Percentiles rank a stretch among this genome's conserved stretches.
Evolutionary conservation across 768 basidiomycete species (phyloP).

Genomic region (Lactarius pseudohatsudake): DNA sequence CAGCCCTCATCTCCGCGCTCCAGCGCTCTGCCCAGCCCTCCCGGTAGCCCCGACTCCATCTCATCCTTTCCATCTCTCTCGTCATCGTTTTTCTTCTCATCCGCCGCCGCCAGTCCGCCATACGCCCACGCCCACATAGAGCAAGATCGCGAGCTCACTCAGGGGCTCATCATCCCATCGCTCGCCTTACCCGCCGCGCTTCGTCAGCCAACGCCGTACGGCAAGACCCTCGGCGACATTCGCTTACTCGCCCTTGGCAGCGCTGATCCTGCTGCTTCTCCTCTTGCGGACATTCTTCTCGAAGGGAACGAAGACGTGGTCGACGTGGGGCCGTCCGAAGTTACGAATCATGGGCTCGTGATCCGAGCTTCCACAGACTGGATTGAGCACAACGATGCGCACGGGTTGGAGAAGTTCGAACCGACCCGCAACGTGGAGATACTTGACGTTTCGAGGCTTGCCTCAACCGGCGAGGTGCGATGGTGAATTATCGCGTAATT

Average conservation of each 20-base stretch:
- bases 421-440: constrained; percentile 66
- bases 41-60: constrained; percentile 61
- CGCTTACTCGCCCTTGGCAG: constrained; percentile 54
- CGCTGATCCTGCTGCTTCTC: constrained; percentile 45
- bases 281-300: constrained; percentile 50
- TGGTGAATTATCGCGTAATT: constrained; percentile 19
- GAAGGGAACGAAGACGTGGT: constrained; percentile 70
- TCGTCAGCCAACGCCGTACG: constrained; percentile 63
- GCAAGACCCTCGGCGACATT: constrained; percentile 65
- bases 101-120: constrained; percentile 64
- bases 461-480: constrained; percentile 47
- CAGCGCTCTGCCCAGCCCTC: constrained; percentile 54
- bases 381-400: constrained; percentile 63
- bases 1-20: constrained; percentile 47
- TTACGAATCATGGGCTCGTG: constrained; percentile 40
- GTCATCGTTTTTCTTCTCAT: constrained; percentile 78
- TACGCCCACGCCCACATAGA: constrained; percentile 48
- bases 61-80: constrained; percentile 73
- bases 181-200: constrained; percentile 61
- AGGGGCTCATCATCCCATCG: constrained; percentile 69
- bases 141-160: constrained; percentile 38
- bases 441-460: constrained; percentile 48
- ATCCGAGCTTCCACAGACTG: constrained; percentile 68
- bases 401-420: constrained; percentile 66
- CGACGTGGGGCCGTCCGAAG: constrained; percentile 60